A percentile compares a stretch with the other conserved stretches of the same genome.
Evolutionary conservation across 2,329 filamentous ascomycete species (phyloP).

Genomic region (Plenodomus lindquistii): DNA sequence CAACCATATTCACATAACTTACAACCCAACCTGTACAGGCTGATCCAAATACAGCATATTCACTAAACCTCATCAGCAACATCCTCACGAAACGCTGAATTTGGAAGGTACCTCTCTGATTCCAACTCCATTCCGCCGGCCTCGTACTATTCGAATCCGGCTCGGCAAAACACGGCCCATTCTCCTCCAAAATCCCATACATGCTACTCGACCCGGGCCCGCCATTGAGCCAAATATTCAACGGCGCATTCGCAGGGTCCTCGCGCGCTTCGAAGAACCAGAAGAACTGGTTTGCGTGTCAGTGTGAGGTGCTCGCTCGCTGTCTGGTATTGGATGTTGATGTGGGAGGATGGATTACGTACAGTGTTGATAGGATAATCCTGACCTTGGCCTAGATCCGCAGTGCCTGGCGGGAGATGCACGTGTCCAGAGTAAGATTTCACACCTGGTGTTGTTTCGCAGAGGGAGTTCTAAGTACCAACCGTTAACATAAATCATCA

Average conservation of each 20-base stretch:
- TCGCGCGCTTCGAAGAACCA: slow-evolving; percentile 58
- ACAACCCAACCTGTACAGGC: slow-evolving; percentile 60
- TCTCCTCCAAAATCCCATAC: slow-evolving; percentile 53
- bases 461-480: slow-evolving; percentile 47
- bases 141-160: slow-evolving; percentile 12
- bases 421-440: slow-evolving; percentile 59
- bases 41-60: slow-evolving; percentile 67
- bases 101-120: slow-evolving; percentile 36
- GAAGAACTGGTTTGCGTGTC: slow-evolving; percentile 34
- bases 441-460: slow-evolving; percentile 57
- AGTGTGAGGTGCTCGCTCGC: background rate
- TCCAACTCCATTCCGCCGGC: slow-evolving; percentile 20
- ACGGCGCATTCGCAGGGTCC: slow-evolving; percentile 54
- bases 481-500: slow-evolving; percentile 1
- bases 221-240: slow-evolving; percentile 58
- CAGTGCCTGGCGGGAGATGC: slow-evolving; percentile 20
- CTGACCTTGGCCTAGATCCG: slow-evolving; percentile 21
- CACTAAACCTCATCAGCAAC: slow-evolving; percentile 12
- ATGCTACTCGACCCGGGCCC: slow-evolving; percentile 41
- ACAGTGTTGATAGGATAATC: slow-evolving; percentile 23
- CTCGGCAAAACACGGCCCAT: slow-evolving; percentile 54
- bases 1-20: background rate
- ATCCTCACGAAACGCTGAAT: background rate
- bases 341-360: background rate
- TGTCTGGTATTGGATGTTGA: background rate